Evolutionary conservation across 306 rosid species (phyloP).

Genomic region (Carpinus fangiana): DNA sequence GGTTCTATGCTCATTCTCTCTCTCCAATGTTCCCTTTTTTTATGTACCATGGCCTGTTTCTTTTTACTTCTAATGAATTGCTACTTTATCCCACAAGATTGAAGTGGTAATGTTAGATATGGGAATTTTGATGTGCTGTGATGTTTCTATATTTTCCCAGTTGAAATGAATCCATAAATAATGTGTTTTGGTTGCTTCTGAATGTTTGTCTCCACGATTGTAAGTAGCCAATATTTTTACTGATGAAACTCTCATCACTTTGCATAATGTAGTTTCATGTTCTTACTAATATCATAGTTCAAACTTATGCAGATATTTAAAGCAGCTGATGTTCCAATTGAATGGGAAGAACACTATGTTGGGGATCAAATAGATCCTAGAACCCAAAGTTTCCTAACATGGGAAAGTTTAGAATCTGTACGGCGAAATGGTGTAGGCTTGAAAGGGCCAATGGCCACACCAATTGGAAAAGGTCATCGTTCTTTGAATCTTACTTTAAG

Average conservation of each 20-base stretch:
- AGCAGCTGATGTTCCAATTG: constrained; percentile 82
- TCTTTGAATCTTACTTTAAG: constrained; percentile 94
- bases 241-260: neutral
- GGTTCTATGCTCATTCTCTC: neutral
- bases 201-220: neutral
- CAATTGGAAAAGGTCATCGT: constrained; percentile 97
- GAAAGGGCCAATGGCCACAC: constrained; percentile 99
- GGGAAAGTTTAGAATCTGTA: constrained; percentile 97
- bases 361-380: constrained; percentile 77
- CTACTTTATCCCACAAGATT: neutral
- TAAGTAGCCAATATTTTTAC: neutral
- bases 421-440: constrained; percentile 77
- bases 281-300: neutral
- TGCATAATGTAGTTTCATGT: neutral
- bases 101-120: constrained; percentile 16
- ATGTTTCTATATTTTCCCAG: neutral
- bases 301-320: constrained; percentile 53
- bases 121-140: neutral
- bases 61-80: neutral
- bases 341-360: constrained; percentile 97
- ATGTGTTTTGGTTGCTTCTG: neutral
- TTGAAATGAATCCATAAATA: neutral
- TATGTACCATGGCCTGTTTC: neutral
- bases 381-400: constrained; percentile 91
- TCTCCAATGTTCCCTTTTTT: neutral